Percentiles rank a stretch among this genome's conserved stretches.
These are phyloP conservation scores for Sclerotinia subarctica DNA, from an alignment of 2,329 filamentous ascomycete genomes.

Conservation along the genomic window DNA sequence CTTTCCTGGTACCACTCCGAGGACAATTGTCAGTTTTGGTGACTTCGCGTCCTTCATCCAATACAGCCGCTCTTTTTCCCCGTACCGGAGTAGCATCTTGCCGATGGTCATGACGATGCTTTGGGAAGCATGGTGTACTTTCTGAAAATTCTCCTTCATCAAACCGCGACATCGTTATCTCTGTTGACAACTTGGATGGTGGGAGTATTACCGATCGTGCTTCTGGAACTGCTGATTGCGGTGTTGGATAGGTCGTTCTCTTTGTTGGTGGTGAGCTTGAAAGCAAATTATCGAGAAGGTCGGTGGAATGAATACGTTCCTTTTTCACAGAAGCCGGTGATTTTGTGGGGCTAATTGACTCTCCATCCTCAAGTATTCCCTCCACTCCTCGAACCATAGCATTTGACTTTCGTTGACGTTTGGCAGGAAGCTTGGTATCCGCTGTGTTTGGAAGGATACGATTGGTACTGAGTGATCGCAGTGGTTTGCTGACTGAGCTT, in stretches of 20 bases:
- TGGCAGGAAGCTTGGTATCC: constrained; percentile 22
- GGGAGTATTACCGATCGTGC: not conserved
- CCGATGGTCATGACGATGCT: not conserved
- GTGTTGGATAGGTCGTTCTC: not conserved
- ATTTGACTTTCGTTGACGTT: constrained; percentile 23
- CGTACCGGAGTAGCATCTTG: not conserved
- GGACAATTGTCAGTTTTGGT: not conserved
- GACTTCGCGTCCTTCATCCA: not conserved
- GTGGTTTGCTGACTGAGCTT: constrained; percentile 21
- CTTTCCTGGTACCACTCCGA: not conserved
- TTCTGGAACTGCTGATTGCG: constrained; percentile 5
- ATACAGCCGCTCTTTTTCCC: not conserved
- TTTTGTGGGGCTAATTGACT: not conserved
- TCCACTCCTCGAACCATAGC: constrained; percentile 24
- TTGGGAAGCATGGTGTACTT: not conserved
- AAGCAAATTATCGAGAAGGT: constrained; percentile 27
- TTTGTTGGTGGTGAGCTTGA: constrained; percentile 10
- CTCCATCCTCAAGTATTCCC: constrained; percentile 33
- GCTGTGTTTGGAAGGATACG: constrained; percentile 32
- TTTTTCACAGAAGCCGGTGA: not conserved
- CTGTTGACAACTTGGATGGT: not conserved
- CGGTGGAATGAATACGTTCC: not conserved
- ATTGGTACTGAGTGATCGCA: constrained; percentile 35
- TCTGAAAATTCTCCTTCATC: not conserved
- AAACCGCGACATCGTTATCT: not conserved